Evolutionary conservation across 768 basidiomycete genomes (phyloP).

Genomic region (Agaricus bisporus): DNA sequence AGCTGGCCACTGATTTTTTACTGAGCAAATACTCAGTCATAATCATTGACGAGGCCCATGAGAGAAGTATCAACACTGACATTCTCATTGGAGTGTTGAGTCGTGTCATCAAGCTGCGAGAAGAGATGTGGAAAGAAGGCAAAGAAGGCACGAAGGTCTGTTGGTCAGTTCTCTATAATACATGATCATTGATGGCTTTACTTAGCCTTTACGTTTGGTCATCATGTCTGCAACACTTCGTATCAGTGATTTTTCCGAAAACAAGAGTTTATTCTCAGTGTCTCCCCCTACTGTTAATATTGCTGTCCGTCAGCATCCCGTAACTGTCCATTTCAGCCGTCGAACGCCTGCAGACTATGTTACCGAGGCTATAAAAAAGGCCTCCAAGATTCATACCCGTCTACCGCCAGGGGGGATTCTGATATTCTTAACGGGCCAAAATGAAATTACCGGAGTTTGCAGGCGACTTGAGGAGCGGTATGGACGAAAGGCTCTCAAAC

Average conservation of each 20-base stretch:
- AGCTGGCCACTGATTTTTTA: slow-evolving; percentile 89
- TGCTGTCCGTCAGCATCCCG: slow-evolving; percentile 88
- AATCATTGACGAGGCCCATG: slow-evolving; percentile 97
- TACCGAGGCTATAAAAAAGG: slow-evolving; percentile 84
- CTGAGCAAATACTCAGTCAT: slow-evolving; percentile 91
- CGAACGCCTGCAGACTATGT: slow-evolving; percentile 86
- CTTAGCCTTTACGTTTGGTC: slow-evolving; percentile 79
- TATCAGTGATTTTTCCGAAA: slow-evolving; percentile 87
- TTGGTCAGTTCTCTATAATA: background rate
- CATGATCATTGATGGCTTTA: background rate
- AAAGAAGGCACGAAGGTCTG: slow-evolving; percentile 66
- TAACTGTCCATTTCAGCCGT: slow-evolving; percentile 90
- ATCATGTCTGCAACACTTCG: slow-evolving; percentile 99
- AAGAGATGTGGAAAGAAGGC: slow-evolving; percentile 81
- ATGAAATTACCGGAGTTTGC: slow-evolving; percentile 86
- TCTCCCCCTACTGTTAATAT: slow-evolving; percentile 93
- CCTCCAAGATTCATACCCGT: slow-evolving; percentile 85
- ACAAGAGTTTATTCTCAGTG: slow-evolving; percentile 68
- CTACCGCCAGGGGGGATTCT: slow-evolving; percentile 91
- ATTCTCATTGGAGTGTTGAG: slow-evolving; percentile 96
- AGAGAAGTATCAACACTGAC: slow-evolving; percentile 97
- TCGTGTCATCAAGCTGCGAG: slow-evolving; percentile 83
- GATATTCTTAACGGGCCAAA: slow-evolving; percentile 93
- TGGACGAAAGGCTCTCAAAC: slow-evolving; percentile 56
- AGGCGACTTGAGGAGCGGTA: slow-evolving; percentile 75